phyloP scores from a whole-genome alignment of 331 rosid genomes.

The Malus hybrid region DNA sequence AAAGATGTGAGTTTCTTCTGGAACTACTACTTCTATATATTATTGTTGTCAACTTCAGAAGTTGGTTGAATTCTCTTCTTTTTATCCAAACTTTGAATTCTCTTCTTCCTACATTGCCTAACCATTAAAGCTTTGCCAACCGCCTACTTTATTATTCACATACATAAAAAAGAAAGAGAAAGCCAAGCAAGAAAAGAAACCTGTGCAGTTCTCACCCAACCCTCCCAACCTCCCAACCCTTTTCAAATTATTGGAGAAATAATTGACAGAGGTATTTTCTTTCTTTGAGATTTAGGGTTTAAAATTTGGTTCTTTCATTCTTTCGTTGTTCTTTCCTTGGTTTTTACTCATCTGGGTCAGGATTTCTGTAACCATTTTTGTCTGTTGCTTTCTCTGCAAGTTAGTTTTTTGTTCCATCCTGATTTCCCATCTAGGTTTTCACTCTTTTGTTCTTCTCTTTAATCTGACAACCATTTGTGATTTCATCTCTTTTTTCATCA shows the following conservation, averaged over 20 bases:
- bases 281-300: not conserved
- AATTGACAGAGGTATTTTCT: not conserved
- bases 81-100: not conserved
- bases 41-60: not conserved
- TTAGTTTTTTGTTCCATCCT: not conserved
- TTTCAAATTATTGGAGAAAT: not conserved
- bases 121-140: not conserved
- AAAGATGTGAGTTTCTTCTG: not conserved
- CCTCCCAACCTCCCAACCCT: not conserved
- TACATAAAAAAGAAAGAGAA: not conserved
- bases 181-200: not conserved
- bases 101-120: not conserved
- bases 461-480: not conserved
- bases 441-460: not conserved
- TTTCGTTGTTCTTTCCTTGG: not conserved
- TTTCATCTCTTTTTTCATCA: not conserved
- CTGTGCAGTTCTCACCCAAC: not conserved
- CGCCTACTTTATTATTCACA: not conserved
- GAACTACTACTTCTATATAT: not conserved
- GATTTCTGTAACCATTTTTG: not conserved
- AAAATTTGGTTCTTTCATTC: not conserved
- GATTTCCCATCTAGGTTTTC: constrained; percentile 12
- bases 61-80: not conserved
- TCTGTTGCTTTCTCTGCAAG: not conserved
- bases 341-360: not conserved